Evolutionary conservation across 768 basidiomycete genomes (phyloP).

Genomic region (Lentinula aciculospora): DNA sequence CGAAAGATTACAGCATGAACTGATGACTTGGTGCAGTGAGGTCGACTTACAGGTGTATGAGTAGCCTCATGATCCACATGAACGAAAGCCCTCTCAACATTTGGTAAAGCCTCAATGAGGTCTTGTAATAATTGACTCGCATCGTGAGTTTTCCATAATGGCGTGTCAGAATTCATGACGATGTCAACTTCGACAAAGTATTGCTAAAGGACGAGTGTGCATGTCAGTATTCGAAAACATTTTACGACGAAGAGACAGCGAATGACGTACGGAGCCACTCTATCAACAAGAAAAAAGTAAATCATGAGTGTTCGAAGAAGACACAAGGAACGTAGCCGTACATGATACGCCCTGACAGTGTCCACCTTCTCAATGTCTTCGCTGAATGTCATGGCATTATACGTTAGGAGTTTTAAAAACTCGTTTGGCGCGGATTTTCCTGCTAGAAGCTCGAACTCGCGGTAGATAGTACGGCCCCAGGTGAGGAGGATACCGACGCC

Average conservation of each 20-base stretch:
- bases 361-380: constrained; percentile 83
- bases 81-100: constrained; percentile 90
- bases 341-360: constrained; percentile 90
- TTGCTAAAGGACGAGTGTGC: constrained; percentile 36
- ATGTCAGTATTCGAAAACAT: not conserved
- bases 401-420: constrained; percentile 85
- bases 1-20: not conserved
- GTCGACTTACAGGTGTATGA: constrained; percentile 1
- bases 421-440: constrained; percentile 91
- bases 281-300: not conserved
- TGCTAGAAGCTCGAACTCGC: constrained; percentile 81
- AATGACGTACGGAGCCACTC: constrained; percentile 2
- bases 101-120: constrained; percentile 83
- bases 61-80: constrained; percentile 89
- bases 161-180: constrained; percentile 85
- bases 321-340: constrained; percentile 17
- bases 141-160: constrained; percentile 86
- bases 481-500: constrained; percentile 71
- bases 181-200: constrained; percentile 96
- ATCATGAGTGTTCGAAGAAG: not conserved
- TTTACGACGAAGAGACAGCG: not conserved
- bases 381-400: constrained; percentile 89
- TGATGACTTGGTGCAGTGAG: not conserved
- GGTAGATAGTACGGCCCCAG: constrained; percentile 73
- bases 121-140: constrained; percentile 81